These are phyloP conservation scores for Pichia cabralensis DNA, from an alignment of 805 yeast species.

Conservation along the genomic window DNA sequence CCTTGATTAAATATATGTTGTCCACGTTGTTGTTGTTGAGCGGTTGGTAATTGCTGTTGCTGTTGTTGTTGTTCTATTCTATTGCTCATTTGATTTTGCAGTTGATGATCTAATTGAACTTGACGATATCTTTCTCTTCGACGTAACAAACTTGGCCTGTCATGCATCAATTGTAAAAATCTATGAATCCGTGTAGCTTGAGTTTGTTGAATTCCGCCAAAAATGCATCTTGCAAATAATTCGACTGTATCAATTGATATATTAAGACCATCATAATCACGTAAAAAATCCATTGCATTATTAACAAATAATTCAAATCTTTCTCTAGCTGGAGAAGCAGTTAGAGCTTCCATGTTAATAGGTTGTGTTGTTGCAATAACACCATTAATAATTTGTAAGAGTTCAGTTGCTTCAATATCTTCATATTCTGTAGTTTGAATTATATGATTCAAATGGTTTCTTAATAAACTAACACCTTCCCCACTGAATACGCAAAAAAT, in stretches of 20 bases:
- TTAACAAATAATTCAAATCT: slow-evolving; percentile 22
- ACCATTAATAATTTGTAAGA: slow-evolving; percentile 22
- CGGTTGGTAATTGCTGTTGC: too few relatives aligned
- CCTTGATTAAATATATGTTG: too few relatives aligned
- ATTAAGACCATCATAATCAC: slow-evolving; percentile 21
- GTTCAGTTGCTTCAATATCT: slow-evolving; percentile 24
- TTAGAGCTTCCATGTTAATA: slow-evolving; percentile 12
- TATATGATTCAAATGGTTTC: slow-evolving; percentile 48
- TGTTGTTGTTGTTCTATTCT: slow-evolving; percentile 10
- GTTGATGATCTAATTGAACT: slow-evolving; percentile 8
- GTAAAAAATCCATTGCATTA: slow-evolving; percentile 20
- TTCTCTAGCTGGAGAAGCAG: slow-evolving; percentile 16
- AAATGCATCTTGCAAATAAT: slow-evolving; percentile 24
- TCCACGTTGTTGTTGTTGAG: too few relatives aligned
- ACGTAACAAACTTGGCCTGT: slow-evolving; percentile 10
- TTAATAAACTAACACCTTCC: slow-evolving; percentile 67
- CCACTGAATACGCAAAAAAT: slow-evolving; percentile 93
- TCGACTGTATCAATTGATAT: slow-evolving; percentile 16
- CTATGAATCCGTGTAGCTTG: slow-evolving; percentile 24
- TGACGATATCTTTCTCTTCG: slow-evolving; percentile 6
- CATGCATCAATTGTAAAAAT: slow-evolving; percentile 21
- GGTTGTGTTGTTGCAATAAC: slow-evolving; percentile 16
- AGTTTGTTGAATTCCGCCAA: slow-evolving; percentile 21
- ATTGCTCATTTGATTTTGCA: too few relatives aligned
- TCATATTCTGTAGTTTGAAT: slow-evolving; percentile 25